Base-by-base conservation (phyloP, 371 early-diverging fungal species). In the Syncephalastrum racemosum region DNA sequence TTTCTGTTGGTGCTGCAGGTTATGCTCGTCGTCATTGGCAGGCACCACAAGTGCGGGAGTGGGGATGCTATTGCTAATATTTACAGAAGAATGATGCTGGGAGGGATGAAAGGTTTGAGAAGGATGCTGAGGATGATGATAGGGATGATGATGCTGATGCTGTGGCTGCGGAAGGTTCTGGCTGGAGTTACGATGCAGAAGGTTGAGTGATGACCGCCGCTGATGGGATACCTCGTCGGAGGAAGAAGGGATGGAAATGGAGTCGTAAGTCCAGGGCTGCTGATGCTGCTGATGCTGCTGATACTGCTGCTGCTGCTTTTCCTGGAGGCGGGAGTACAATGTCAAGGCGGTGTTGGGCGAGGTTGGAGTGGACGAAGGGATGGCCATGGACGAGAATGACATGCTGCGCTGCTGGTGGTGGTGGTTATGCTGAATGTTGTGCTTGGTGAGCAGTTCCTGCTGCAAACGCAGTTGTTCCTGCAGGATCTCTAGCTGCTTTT, bases 391-490 rank as follows among this genome's bases (percentile, higher is more conserved):
- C 19, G 52, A 25, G 36, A 10, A 41, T 2, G 36, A 31, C 36
- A 31, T 31, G 36, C 36, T 31, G 36, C 36, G 36, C 36, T 12
- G 36, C 36, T 12, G 8, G 43, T 42, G 44, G 50, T 57, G 13
- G 58, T 27, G 27, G 7, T 31, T 31, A 31, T 31, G 45, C 18
- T 44, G 41, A 31, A 50, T 53, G 50, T 51, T 54, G 50, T 42
- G 54, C 43, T 56, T 56, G 54, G 63, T 56, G 43, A 73, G 41
- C 22, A 69, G 25, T 16, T 62, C 64, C 53, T 73, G 67, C 51
- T 69, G 70, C 4, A 64, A 39, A n/a, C 70, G 70, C 24, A 73
- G 40, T 47, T 72, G 68, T 52, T 74, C 66, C 54, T 74, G 75
- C 10, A 74, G 46, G n/a, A 63, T 61, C 42, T 66, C 59, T 25